Base-by-base conservation (phyloP, 1,284 basidiomycete genomes). In the Rhodotorula mucilaginosa region DNA sequence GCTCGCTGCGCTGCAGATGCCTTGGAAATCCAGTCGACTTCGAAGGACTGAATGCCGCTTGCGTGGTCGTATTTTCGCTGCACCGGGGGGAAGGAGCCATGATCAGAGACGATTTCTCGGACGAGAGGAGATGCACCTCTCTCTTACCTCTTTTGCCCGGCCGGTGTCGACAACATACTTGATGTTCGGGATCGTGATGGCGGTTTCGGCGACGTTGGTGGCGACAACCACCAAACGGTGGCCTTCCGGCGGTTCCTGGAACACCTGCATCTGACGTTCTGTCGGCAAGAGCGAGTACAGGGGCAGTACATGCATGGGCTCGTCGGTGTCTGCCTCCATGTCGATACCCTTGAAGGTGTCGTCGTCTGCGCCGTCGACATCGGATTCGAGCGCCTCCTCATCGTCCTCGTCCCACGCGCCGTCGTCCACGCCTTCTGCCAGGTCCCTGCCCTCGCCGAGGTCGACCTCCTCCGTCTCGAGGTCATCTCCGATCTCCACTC, bases 381-480 rank as follows among this genome's bases (percentile, higher is more conserved):
- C 75, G 47, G 76, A 75, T 39, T 78, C 78, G 26, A 78, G 68
- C 13, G 67, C 76, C 16, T 77, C 74, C n/a, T 86, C 85, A n/a
- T 83, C 83, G 60, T 84, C 84, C n/a, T 73, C 74, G 64, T 84
- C 46, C 52, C 56, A 64, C 5, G 29, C 29, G 44, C 82, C 82
- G 67, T 84, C 87, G 75, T 89, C 88, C 7, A 88, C 85, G 75
- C 89, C 88, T 3, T 85, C 79, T 1, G 86, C 87, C 8, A 87
- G 78, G 66, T 84, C 82, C 47, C 70, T 81, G 48, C 80, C 77
- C 56, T 79, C 77, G 0, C 90, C 91, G 16, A 93, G 83, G 5
- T 94, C 91, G 57, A 94, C 80, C 69, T 95, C 92, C 78, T 95
- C 92, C 0, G 88, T 86, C 79, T 95, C 93, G 12, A 94, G 79